A percentile compares a stretch with the other conserved stretches of the same genome.
Conservation (phyloP, 305 asterid genomes). For the Fraxinus albicans region DNA sequence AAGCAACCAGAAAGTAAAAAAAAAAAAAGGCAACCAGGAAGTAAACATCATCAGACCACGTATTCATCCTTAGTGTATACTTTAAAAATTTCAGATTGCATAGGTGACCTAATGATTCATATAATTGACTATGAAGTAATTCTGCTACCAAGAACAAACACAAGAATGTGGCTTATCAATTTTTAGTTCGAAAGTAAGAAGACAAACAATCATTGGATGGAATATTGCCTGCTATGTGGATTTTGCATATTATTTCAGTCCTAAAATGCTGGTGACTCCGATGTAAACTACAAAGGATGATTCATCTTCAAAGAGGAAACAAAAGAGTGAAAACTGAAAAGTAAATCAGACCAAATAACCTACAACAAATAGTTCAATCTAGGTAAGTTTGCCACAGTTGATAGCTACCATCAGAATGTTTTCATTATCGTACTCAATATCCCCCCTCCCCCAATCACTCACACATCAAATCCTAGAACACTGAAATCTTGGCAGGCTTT, state of each 20-base stretch:
- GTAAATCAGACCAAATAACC: not conserved
- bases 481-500: not conserved
- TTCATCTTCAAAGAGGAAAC: not conserved
- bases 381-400: not conserved
- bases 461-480: not conserved
- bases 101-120: not conserved
- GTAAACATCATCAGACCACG: not conserved
- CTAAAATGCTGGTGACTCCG: not conserved
- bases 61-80: not conserved
- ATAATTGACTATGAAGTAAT: not conserved
- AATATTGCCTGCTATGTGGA: not conserved
- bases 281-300: not conserved
- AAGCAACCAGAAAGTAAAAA: not conserved
- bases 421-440: not conserved
- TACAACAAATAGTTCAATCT: not conserved
- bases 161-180: not conserved
- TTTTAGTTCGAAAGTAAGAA: not conserved
- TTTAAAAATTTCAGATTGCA: not conserved
- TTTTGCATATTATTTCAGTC: not conserved
- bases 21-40: not conserved
- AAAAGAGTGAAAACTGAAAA: not conserved
- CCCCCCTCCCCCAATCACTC: not conserved
- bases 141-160: not conserved
- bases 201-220: not conserved
- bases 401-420: not conserved